A percentile compares a stretch with the other conserved stretches of the same genome.
phyloP scores from a whole-genome alignment of 2,329 filamentous ascomycete genomes.

The Orbilia javanica region DNA sequence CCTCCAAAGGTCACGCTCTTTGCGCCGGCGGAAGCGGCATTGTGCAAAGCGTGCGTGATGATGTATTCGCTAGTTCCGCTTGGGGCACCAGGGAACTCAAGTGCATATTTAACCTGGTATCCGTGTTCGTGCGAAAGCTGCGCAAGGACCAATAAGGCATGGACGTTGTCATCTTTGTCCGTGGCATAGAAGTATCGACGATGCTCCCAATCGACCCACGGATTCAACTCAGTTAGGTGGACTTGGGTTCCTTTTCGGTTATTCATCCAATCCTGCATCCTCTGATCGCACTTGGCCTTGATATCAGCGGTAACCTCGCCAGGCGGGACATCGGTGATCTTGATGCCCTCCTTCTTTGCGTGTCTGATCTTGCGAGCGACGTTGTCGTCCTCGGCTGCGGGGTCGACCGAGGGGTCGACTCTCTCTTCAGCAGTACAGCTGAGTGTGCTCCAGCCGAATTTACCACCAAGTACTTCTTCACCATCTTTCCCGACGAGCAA shows the following conservation, averaged over 20 bases:
- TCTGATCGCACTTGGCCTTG: slow-evolving; percentile 76
- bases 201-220: slow-evolving; percentile 86
- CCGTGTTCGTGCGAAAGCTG: slow-evolving; percentile 84
- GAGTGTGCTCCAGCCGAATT: slow-evolving; percentile 87
- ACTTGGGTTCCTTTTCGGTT: slow-evolving; percentile 87
- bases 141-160: slow-evolving; percentile 83
- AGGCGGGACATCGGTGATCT: slow-evolving; percentile 77
- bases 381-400: slow-evolving; percentile 74
- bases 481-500: slow-evolving; percentile 83
- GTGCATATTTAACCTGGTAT: slow-evolving; percentile 95
- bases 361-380: slow-evolving; percentile 81
- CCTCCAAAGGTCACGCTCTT: slow-evolving; percentile 86
- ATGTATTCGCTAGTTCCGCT: slow-evolving; percentile 87
- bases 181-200: slow-evolving; percentile 87
- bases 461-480: slow-evolving; percentile 82
- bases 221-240: slow-evolving; percentile 88
- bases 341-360: slow-evolving; percentile 85
- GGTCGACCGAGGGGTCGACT: slow-evolving; percentile 78
- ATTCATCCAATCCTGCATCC: slow-evolving; percentile 82
- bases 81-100: slow-evolving; percentile 90
- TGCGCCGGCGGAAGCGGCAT: slow-evolving; percentile 72
- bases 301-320: slow-evolving; percentile 73
- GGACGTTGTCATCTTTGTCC: slow-evolving; percentile 78
- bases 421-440: slow-evolving; percentile 91
- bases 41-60: slow-evolving; percentile 78